Base-by-base conservation (phyloP, 2,329 filamentous ascomycete genomes). In the Aspergillus versicolor region DNA sequence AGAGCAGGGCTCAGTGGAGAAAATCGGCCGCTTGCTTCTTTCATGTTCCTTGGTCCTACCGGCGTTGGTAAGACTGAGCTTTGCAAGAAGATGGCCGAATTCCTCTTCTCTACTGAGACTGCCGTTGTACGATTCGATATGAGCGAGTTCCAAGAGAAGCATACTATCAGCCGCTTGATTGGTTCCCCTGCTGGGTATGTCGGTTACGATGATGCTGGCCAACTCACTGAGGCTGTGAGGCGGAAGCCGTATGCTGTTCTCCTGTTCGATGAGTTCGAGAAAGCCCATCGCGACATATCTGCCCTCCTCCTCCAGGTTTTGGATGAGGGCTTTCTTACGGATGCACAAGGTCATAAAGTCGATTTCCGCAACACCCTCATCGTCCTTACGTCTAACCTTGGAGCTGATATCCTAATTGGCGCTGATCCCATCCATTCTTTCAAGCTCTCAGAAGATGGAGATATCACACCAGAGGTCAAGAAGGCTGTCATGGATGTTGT, bases 341-440 rank as follows among this genome's bases (percentile, higher is more conserved):
- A 97, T 71, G 87, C 91, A 0, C 93, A 97, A 76, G 94, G 94
- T 32, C 92, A 96, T 79, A 96, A 94, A 75, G 89, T 99, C 58
- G 94, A 97, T 72, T 97, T 97, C 81, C 84, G 90, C 60, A 97
- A 97, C 75, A 97, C 93, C 7, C 89, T 97, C 67, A 97, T 97
- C 64, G 93, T 97, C 2, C 83, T 99, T 55, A 97, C 94, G 0
- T 96, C 92, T 38, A 99, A 99, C 72, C 84, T 99, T 2, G 94
- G 94, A 40, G 92, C 94, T 13, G 86, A 96, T 56, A 93, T 96
- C 49, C 87, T 99, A 11, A 89, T 97, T 17, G 89, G 88, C 37
- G 85, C 86, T 46, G 83, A 93, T 67, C 81, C 83, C 2, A 70
- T 84, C 7, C 83, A 88, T 65, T 82, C 84, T 0, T 85, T 88